A percentile compares a stretch with the other conserved stretches of the same genome.
phyloP scores from a whole-genome alignment of 345 rosid species.

The Ricinus communis region DNA sequence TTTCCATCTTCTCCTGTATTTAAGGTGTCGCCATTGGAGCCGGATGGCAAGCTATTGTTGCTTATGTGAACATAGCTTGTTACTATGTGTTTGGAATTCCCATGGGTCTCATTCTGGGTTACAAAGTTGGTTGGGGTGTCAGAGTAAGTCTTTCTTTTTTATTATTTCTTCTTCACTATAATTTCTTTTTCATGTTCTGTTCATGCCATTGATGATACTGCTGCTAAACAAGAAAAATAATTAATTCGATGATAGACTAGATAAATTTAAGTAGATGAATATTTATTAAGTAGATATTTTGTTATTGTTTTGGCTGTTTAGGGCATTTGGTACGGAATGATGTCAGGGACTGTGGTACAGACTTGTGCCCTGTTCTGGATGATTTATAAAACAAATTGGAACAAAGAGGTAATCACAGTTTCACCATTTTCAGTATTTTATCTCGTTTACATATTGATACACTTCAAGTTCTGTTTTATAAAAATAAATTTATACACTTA shows the following conservation, averaged over 20 bases:
- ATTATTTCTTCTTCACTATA: neutral
- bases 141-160: slow-evolving; percentile 25
- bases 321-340: slow-evolving; percentile 34
- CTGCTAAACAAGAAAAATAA: too few relatives aligned
- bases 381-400: slow-evolving; percentile 31
- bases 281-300: neutral
- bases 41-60: slow-evolving; percentile 71
- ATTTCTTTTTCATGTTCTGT: neutral
- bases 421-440: too few relatives aligned
- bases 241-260: too few relatives aligned
- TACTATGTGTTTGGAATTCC: slow-evolving; percentile 64
- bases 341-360: slow-evolving; percentile 25
- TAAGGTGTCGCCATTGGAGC: slow-evolving; percentile 66
- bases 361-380: slow-evolving; percentile 20
- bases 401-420: slow-evolving; percentile 24
- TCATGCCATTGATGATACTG: too few relatives aligned
- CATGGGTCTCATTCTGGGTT: slow-evolving; percentile 56
- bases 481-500: too few relatives aligned
- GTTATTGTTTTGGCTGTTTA: neutral
- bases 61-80: slow-evolving; percentile 63
- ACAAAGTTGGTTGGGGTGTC: slow-evolving; percentile 48
- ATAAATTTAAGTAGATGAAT: too few relatives aligned
- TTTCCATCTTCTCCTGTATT: too few relatives aligned
- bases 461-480: too few relatives aligned
- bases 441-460: too few relatives aligned